Base-by-base conservation (phyloP, 2,329 filamentous ascomycete species). In the Aaosphaeria pasadenensis region DNA sequence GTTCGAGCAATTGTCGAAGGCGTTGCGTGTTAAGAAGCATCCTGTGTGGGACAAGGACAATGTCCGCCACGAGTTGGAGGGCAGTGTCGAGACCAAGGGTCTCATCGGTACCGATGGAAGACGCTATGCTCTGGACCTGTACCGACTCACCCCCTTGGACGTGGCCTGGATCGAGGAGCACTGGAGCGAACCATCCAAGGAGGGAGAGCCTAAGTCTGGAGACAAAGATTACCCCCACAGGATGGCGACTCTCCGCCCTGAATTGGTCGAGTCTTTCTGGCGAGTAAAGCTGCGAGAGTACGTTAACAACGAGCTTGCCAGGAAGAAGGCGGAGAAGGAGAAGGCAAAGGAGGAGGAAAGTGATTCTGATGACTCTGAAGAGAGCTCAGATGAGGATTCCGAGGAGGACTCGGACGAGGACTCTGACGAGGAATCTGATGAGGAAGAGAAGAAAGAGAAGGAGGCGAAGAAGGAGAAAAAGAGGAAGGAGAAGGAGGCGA, bases 1-100 rank as follows among this genome's bases (percentile, higher is more conserved):
- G 7, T 99, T 99, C 62, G 85, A 89, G 66, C 91, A 95, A 75
- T 81, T 99, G 31, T 96, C 92, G 39, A 91, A 92, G 73, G 84
- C 90, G 3, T 81, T 97, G 62, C 88, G 87, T 58, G 88, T 96
- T 50, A 97, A 97, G 81, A 88, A 88, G 74, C 94, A 99, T 69
- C 79, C 91, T 40, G 95, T 99, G 4, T 99, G 94, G 94, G 94
- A 99, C 72, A 97, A 97, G 79, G 89, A 96, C 60, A 84, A 86
- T 57, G 88, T 91, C 72, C 84, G 87, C 52, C 91, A 96, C 62
- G 90, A 96, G 53, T 79, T 99, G 4, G 92, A 97, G 71, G 90
- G 89, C 38, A 97, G 91, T 62, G 91, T 99, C 11, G 94, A 99
- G 74, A 99, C 94, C 45, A 99, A 99, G 77, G 94, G 94, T 45